Conservation (phyloP, 805 yeast genomes). For the Candida gorgasii region DNA sequence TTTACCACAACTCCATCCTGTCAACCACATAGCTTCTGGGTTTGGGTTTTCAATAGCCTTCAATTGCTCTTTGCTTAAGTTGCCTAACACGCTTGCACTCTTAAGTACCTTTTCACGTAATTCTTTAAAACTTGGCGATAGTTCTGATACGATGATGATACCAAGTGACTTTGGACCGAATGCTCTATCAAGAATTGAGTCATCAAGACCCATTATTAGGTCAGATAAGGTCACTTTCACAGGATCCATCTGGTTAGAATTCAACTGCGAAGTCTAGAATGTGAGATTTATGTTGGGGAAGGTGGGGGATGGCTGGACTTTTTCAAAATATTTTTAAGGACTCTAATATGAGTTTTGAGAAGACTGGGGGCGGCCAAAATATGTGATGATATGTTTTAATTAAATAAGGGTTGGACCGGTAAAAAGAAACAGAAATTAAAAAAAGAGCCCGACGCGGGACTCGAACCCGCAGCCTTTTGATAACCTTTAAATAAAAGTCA, state of each 20-base stretch:
- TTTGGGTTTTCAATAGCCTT: conserved; percentile 43
- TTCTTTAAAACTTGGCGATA: conserved; percentile 38
- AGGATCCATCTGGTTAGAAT: conserved; percentile 17
- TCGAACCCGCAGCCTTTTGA: conserved; percentile 30
- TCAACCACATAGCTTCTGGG: conserved; percentile 52
- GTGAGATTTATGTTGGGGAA: not conserved
- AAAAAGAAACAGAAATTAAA: conserved; percentile 4
- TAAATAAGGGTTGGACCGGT: no score
- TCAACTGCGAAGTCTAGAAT: not conserved
- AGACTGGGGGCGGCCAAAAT: not conserved
- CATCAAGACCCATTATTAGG: conserved; percentile 31
- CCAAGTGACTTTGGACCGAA: conserved; percentile 61
- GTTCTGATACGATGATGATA: conserved; percentile 46
- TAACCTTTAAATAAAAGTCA: conserved; percentile 22
- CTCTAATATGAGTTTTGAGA: not conserved
- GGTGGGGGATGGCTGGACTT: not conserved
- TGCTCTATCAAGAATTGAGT: conserved; percentile 38
- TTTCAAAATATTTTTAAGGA: not conserved
- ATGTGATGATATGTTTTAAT: no score
- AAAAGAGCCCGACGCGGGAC: conserved; percentile 19
- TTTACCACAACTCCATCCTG: conserved; percentile 64
- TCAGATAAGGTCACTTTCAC: conserved; percentile 32
- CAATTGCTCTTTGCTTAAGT: conserved; percentile 34
- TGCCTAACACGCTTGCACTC: conserved; percentile 44
- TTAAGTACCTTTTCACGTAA: conserved; percentile 45